A percentile compares a stretch with the other conserved stretches of the same genome.
phyloP scores from a whole-genome alignment of 2,329 filamentous ascomycete genomes.

The Trichoderma asperellum region DNA sequence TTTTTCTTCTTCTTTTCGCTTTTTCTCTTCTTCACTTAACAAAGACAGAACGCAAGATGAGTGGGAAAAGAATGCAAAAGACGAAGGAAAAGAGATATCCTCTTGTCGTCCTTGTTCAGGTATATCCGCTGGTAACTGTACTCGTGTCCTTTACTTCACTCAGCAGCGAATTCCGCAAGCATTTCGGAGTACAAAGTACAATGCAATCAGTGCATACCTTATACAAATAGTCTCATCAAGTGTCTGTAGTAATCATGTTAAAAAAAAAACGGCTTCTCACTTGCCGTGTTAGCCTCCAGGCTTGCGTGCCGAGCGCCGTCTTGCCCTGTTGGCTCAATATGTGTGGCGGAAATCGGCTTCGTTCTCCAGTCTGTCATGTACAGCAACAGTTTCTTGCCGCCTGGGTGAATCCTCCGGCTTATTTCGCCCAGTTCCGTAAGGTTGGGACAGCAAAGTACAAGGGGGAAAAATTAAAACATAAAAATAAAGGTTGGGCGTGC shows the following conservation, averaged over 20 bases:
- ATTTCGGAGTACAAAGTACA: neutral
- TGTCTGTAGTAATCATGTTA: neutral
- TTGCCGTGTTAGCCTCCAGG: conserved; percentile 16
- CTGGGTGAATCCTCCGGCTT: conserved; percentile 11
- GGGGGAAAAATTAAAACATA: neutral
- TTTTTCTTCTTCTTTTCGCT: no score
- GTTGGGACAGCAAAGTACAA: neutral
- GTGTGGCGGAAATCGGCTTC: conserved; percentile 1
- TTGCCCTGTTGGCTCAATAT: neutral
- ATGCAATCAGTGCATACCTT: neutral
- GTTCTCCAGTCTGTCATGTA: neutral
- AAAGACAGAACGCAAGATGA: neutral
- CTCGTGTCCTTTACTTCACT: neutral
- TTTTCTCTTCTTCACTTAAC: no score
- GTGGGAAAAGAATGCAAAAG: neutral
- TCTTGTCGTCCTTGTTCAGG: neutral
- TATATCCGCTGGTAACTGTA: neutral
- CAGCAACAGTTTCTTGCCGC: neutral
- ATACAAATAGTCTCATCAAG: neutral
- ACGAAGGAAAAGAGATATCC: neutral
- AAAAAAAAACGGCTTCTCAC: neutral
- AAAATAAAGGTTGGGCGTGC: neutral
- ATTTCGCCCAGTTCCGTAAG: neutral
- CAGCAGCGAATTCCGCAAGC: neutral
- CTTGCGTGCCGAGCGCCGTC: conserved; percentile 16